phyloP scores from a whole-genome alignment of 768 basidiomycete genomes.

The Macrolepiota albuminosa region DNA sequence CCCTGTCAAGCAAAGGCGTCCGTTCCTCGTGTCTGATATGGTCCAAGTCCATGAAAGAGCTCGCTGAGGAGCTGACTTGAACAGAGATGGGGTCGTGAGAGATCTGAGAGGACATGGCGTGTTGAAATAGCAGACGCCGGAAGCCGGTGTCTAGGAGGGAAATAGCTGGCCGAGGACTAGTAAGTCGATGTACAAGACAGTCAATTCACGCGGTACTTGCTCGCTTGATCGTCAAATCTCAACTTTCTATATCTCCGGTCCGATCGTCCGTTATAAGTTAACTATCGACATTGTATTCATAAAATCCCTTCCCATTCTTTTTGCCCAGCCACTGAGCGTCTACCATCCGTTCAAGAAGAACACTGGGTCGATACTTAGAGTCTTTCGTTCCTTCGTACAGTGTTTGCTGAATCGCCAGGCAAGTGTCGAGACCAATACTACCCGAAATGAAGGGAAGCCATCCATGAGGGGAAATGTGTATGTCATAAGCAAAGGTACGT shows the following conservation, averaged over 20 bases:
- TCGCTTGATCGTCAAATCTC: background rate
- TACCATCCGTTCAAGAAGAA: slow-evolving; percentile 92
- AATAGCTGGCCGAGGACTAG: background rate
- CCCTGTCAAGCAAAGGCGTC: slow-evolving; percentile 28
- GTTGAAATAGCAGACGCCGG: background rate
- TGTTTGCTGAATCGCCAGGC: slow-evolving; percentile 88
- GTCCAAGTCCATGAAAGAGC: slow-evolving; percentile 17
- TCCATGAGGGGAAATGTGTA: background rate
- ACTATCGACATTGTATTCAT: slow-evolving; percentile 57
- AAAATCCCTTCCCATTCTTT: slow-evolving; percentile 94
- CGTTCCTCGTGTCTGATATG: slow-evolving; percentile 21
- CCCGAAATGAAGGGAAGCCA: background rate
- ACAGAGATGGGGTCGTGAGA: slow-evolving; percentile 3
- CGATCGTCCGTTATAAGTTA: background rate
- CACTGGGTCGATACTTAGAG: slow-evolving; percentile 90
- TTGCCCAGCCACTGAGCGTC: slow-evolving; percentile 92
- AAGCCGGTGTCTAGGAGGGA: background rate
- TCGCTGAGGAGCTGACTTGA: slow-evolving; percentile 11
- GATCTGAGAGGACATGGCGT: slow-evolving; percentile 3
- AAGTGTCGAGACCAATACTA: slow-evolving; percentile 97
- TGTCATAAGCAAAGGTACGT: slow-evolving; percentile 18
- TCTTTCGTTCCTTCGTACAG: slow-evolving; percentile 87
- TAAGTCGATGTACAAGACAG: background rate
- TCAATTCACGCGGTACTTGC: background rate
- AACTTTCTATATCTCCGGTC: background rate